Conservation (phyloP, 805 yeast species). For the Metschnikowia gruessii region DNA sequence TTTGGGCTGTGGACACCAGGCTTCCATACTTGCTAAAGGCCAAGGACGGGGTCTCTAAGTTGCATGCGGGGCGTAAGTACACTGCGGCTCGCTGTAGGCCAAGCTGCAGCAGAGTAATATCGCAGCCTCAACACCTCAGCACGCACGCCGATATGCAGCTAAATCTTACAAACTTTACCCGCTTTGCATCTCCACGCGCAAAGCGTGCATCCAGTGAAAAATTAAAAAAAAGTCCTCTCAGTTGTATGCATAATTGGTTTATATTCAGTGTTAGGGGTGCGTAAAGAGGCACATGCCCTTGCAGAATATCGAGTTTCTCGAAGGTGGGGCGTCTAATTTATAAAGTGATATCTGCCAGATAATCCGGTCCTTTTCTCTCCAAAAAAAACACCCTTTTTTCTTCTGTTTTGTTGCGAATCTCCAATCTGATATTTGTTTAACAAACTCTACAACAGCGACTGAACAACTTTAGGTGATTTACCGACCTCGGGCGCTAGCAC, state of each 20-base stretch:
- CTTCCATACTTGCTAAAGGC: not conserved
- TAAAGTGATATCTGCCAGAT: constrained; percentile 1
- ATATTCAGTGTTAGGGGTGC: constrained; percentile 10
- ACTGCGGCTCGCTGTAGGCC: constrained; percentile 10
- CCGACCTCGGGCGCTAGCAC: not conserved
- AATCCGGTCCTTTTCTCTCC: not conserved
- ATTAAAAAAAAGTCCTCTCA: not conserved
- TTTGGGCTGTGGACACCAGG: not conserved
- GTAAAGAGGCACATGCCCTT: constrained; percentile 7
- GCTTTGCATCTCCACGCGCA: constrained; percentile 4
- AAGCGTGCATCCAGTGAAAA: not conserved
- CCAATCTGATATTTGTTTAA: not conserved
- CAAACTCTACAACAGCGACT: not conserved
- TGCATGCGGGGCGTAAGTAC: constrained; percentile 5
- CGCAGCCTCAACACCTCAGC: constrained; percentile 4
- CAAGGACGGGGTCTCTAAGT: not conserved
- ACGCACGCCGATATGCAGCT: constrained; percentile 12
- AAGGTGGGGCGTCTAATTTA: constrained; percentile 3
- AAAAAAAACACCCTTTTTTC: not conserved
- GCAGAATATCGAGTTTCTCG: constrained; percentile 2
- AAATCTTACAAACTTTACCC: constrained; percentile 12
- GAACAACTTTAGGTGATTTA: not conserved
- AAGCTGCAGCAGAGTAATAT: constrained; percentile 5
- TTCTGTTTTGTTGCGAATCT: not conserved
- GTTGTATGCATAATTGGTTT: constrained; percentile 5